These are phyloP conservation scores for Begonia fuchsioides DNA, from an alignment of 306 rosid species.

Conservation along the genomic window DNA sequence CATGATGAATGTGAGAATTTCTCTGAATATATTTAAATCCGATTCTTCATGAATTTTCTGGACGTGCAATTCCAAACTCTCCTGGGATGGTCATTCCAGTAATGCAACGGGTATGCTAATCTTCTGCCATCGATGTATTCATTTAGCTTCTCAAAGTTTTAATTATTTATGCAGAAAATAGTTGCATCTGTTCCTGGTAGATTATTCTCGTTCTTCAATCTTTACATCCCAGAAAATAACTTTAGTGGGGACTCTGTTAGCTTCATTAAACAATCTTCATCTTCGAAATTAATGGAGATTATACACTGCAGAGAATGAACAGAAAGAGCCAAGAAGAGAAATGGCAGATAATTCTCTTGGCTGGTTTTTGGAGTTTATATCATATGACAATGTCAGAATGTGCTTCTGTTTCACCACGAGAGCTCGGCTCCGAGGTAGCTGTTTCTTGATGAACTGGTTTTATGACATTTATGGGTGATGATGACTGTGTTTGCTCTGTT, in stretches of 20 bases:
- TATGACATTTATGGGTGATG: no score
- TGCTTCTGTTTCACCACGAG: no score
- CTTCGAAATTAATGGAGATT: neutral
- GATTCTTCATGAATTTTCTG: slow-evolving; percentile 61
- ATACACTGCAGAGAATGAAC: neutral
- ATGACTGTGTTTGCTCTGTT: no score
- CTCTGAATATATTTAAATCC: neutral
- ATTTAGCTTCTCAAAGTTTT: neutral
- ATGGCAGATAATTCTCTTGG: no score
- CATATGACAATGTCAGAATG: no score
- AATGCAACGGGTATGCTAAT: slow-evolving; percentile 52
- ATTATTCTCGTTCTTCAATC: slow-evolving; percentile 2
- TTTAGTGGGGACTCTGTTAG: slow-evolving; percentile 49
- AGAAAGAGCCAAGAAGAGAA: neutral
- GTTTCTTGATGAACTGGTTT: no score
- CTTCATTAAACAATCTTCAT: neutral
- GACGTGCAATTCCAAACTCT: slow-evolving; percentile 69
- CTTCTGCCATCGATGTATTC: neutral
- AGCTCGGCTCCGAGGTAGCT: no score
- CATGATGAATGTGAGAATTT: slow-evolving; percentile 65
- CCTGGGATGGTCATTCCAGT: slow-evolving; percentile 58
- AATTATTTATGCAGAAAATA: no score
- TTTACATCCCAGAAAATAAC: slow-evolving; percentile 51
- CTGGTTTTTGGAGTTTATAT: no score
- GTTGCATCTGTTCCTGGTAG: no score